Conservation (phyloP, 345 rosid species). For the Arabis alpina region DNA sequence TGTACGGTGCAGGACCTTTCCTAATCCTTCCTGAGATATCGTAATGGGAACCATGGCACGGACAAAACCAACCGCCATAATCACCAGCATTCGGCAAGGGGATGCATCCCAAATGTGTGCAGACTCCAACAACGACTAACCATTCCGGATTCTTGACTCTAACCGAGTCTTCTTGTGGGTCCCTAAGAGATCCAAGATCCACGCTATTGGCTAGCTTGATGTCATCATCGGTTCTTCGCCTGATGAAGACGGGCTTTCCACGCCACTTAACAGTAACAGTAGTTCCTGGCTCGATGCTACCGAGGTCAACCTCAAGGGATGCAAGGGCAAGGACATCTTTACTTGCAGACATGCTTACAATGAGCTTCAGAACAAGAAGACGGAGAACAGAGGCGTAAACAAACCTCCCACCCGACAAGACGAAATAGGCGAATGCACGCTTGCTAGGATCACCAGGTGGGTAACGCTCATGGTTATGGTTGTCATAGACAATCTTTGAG, state of each 20-base stretch:
- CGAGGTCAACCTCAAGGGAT: conserved; percentile 91
- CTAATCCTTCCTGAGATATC: conserved; percentile 93
- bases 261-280: conserved; percentile 98
- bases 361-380: conserved; percentile 78
- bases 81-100: conserved; percentile 98
- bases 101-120: conserved; percentile 97
- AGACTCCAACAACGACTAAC: conserved; percentile 89
- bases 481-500: conserved; percentile 82
- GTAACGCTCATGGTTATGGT: conserved; percentile 81
- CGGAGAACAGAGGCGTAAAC: conserved; percentile 84
- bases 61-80: conserved; percentile 96
- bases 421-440: conserved; percentile 97
- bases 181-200: conserved; percentile 76
- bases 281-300: conserved; percentile 81
- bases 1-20: conserved; percentile 95
- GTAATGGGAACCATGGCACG: conserved; percentile 96
- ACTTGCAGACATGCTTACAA: conserved; percentile 95
- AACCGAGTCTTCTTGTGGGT: conserved; percentile 74
- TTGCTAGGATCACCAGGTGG: conserved; percentile 96
- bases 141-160: conserved; percentile 95
- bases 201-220: conserved; percentile 86
- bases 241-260: conserved; percentile 95
- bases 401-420: conserved; percentile 87
- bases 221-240: conserved; percentile 91
- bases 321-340: conserved; percentile 96